A percentile compares a stretch with the other conserved stretches of the same genome.
These are phyloP conservation scores for Picea abies DNA, from an alignment of 83 land plant species.

Conservation along the genomic window DNA sequence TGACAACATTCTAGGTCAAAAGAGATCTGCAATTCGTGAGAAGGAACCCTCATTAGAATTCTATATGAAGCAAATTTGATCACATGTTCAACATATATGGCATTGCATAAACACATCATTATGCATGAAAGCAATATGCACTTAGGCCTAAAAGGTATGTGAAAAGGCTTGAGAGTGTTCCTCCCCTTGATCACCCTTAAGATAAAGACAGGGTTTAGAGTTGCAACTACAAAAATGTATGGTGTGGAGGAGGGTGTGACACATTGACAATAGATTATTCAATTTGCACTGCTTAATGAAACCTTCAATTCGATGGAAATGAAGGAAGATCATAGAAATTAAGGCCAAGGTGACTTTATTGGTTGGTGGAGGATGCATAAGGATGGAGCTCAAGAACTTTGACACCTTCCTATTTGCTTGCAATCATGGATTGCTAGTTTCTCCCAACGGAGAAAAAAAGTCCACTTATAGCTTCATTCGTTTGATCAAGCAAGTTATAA, in stretches of 20 bases:
- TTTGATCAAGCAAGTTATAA: neutral
- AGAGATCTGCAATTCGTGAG: neutral
- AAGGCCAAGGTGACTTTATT: neutral
- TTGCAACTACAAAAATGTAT: neutral
- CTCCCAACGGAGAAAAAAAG: neutral
- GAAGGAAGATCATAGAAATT: neutral
- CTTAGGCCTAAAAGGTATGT: neutral
- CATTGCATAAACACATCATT: neutral
- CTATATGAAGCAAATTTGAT: neutral
- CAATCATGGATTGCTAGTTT: neutral
- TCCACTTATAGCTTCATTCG: neutral
- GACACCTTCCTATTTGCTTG: neutral
- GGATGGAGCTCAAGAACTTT: neutral
- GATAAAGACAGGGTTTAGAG: neutral
- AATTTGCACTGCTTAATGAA: neutral
- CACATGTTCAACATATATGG: neutral
- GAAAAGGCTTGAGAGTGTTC: neutral
- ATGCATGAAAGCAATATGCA: neutral
- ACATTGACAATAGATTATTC: neutral
- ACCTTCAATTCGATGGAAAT: neutral
- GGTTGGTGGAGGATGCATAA: neutral
- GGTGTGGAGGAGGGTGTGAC: neutral
- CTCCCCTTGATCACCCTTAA: neutral
- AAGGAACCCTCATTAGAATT: neutral
- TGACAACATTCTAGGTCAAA: neutral